These are phyloP conservation scores for Termitomyces sp. DNA, from an alignment of 768 basidiomycete genomes.

Conservation along the genomic window DNA sequence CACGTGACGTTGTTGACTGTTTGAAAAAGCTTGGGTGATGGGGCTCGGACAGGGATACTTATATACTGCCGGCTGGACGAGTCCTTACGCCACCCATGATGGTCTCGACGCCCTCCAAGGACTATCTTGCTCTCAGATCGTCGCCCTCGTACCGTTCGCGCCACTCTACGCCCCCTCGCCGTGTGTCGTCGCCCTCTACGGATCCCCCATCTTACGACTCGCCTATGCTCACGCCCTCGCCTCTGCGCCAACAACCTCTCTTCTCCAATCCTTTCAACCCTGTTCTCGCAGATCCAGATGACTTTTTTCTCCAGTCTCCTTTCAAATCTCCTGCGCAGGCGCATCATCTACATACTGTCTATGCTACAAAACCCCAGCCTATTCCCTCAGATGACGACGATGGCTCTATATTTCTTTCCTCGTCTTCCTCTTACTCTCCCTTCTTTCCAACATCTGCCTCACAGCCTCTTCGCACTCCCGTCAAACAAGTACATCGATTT, in stretches of 20 bases:
- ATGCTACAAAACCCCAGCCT: slow-evolving; percentile 35
- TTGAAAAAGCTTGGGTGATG: slow-evolving; percentile 29
- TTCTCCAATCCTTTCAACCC: slow-evolving; percentile 24
- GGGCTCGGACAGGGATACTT: neutral
- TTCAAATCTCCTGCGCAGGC: slow-evolving; percentile 41
- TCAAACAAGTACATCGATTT: slow-evolving; percentile 41
- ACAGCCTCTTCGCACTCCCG: slow-evolving; percentile 54
- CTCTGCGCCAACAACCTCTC: slow-evolving; percentile 40
- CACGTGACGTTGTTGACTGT: slow-evolving; percentile 43
- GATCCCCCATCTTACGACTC: slow-evolving; percentile 36
- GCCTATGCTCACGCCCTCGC: slow-evolving; percentile 63
- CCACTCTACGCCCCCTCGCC: slow-evolving; percentile 30
- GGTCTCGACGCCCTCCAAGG: slow-evolving; percentile 37
- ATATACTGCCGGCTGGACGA: slow-evolving; percentile 9
- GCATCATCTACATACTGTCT: slow-evolving; percentile 21
- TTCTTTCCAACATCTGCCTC: slow-evolving; percentile 39
- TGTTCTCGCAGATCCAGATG: slow-evolving; percentile 34
- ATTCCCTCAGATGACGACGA: slow-evolving; percentile 51
- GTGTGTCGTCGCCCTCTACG: slow-evolving; percentile 19
- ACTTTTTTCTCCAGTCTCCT: slow-evolving; percentile 50
- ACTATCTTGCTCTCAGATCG: slow-evolving; percentile 23
- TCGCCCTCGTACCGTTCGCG: slow-evolving; percentile 15
- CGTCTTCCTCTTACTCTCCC: slow-evolving; percentile 34
- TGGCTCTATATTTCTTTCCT: slow-evolving; percentile 50
- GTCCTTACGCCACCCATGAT: slow-evolving; percentile 29